A percentile compares a stretch with the other conserved stretches of the same genome.
phyloP scores from a whole-genome alignment of 2,329 filamentous ascomycete species.

The Exophiala mesophila region DNA sequence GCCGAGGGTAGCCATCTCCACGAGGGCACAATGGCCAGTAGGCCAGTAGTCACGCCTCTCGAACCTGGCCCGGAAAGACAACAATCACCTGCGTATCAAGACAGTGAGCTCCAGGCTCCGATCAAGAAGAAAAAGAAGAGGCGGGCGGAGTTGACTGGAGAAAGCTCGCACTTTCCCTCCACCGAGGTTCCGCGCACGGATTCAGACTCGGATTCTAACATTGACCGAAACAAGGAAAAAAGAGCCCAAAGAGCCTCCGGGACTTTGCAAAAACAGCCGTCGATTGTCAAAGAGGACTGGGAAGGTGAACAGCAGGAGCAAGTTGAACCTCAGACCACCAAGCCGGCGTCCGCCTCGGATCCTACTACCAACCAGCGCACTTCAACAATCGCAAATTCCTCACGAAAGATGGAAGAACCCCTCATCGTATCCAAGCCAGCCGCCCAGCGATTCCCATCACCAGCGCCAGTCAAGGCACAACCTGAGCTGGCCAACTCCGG shows the following conservation, averaged over 20 bases:
- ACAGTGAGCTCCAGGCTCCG: constrained; percentile 12
- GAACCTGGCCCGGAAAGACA: constrained; percentile 27
- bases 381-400: constrained; percentile 24
- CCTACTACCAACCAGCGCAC: constrained; percentile 8
- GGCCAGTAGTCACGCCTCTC: constrained; percentile 30
- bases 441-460: constrained; percentile 4
- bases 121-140: constrained; percentile 28
- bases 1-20: constrained; percentile 30
- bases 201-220: constrained; percentile 30
- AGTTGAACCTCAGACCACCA: constrained; percentile 4
- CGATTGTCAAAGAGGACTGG: constrained; percentile 39
- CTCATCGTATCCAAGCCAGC: constrained; percentile 2
- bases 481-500: constrained; percentile 1
- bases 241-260: constrained; percentile 27
- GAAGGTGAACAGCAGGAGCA: constrained; percentile 35
- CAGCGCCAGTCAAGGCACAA: not conserved
- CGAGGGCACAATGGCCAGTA: constrained; percentile 24
- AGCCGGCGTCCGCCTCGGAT: constrained; percentile 5
- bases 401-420: constrained; percentile 25
- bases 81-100: not conserved
- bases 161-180: constrained; percentile 13
- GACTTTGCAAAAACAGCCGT: constrained; percentile 34
- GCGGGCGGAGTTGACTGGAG: constrained; percentile 8
- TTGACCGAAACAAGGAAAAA: constrained; percentile 23
- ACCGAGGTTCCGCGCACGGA: constrained; percentile 16